Percentiles rank a stretch among this genome's conserved stretches.
Evolutionary conservation across 108 stramenopile genomes (phyloP).

Genomic region (Skeletonema menzelii): DNA sequence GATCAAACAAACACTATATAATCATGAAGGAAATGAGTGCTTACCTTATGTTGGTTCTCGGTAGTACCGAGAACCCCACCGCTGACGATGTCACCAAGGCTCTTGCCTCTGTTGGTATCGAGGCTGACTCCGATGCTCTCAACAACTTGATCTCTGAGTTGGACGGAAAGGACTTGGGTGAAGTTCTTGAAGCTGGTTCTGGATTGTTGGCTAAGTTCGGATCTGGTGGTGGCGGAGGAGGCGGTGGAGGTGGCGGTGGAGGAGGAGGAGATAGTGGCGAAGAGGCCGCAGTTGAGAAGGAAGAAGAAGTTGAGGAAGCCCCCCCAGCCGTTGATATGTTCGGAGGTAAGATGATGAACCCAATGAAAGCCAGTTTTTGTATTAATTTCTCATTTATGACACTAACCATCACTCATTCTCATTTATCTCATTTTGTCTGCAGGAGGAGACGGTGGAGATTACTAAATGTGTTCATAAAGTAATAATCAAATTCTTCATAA

Average conservation of each 20-base stretch:
- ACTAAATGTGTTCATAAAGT: constrained; percentile 47
- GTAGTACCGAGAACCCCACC: constrained; percentile 92
- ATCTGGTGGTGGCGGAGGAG: constrained; percentile 92
- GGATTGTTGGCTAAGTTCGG: constrained; percentile 92
- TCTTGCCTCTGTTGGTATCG: constrained; percentile 88
- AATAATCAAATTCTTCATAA: constrained; percentile 3
- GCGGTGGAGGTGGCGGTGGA: constrained; percentile 53
- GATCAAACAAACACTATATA: constrained; percentile 6
- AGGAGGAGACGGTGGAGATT: constrained; percentile 73
- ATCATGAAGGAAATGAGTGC: constrained; percentile 65
- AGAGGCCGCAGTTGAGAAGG: constrained; percentile 30
- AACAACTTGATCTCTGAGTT: constrained; percentile 75
- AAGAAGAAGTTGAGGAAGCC: constrained; percentile 63
- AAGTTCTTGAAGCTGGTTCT: constrained; percentile 84
- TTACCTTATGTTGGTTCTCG: constrained; percentile 94
- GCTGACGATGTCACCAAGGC: constrained; percentile 93
- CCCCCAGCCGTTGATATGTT: constrained; percentile 70
- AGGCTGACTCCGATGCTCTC: constrained; percentile 79
- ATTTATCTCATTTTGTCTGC: background rate
- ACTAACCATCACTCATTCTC: background rate
- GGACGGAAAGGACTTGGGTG: constrained; percentile 94
- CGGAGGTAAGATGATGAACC: constrained; percentile 33
- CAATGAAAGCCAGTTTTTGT: background rate
- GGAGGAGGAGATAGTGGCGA: constrained; percentile 63
- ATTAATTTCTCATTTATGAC: background rate